These are phyloP conservation scores for Cystobasidium onofrii DNA, from an alignment of 768 basidiomycete species.

Conservation along the genomic window DNA sequence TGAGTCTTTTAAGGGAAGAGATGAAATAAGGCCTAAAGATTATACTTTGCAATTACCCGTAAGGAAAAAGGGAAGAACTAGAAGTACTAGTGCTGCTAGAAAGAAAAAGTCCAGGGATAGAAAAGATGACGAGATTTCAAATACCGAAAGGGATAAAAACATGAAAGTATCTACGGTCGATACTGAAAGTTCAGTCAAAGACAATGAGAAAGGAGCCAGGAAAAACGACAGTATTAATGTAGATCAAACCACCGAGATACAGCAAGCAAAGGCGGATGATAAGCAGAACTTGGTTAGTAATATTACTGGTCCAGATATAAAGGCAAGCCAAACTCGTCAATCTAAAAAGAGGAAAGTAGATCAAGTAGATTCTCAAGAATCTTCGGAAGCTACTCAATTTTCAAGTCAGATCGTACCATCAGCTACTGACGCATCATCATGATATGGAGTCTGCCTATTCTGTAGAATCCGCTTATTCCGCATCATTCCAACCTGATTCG, in stretches of 20 bases:
- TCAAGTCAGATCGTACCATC: not conserved
- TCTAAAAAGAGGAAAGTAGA: not conserved
- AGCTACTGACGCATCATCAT: no score
- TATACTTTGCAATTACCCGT: conserved; percentile 13
- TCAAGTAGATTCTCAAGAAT: not conserved
- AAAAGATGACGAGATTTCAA: not conserved
- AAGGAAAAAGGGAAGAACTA: not conserved
- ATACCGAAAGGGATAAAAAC: not conserved
- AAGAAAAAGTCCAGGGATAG: not conserved
- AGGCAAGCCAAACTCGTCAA: not conserved
- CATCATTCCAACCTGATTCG: no score
- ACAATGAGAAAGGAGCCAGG: not conserved
- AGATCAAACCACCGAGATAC: no score
- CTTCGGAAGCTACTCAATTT: not conserved
- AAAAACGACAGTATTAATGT: no score
- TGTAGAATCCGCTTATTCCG: no score
- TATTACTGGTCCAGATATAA: not conserved
- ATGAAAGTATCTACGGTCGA: no score
- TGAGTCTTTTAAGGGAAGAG: not conserved
- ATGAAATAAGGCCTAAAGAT: not conserved
- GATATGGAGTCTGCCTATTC: no score
- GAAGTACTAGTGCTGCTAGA: not conserved
- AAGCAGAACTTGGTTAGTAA: no score
- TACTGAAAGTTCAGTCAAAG: no score
- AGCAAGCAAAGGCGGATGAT: no score